phyloP scores from a whole-genome alignment of 108 stramenopile species.

The Cyclotella baltica region DNA sequence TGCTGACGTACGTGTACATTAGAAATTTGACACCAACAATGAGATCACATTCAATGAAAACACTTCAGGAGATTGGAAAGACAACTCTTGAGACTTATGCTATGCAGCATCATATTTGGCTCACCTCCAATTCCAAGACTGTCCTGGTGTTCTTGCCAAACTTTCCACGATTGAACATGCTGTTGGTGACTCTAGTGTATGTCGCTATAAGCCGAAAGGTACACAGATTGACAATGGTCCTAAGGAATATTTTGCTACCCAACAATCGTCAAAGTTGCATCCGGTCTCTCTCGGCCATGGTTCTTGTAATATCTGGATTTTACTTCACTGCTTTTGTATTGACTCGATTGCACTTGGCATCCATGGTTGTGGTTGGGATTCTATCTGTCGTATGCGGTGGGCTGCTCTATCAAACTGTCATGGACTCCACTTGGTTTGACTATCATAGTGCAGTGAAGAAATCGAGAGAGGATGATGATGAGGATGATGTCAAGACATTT shows the following conservation, averaged over 20 bases:
- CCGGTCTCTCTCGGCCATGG: constrained; percentile 55
- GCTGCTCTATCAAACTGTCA: constrained; percentile 60
- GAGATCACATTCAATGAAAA: constrained; percentile 80
- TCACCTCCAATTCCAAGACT: constrained; percentile 88
- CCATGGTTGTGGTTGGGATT: constrained; percentile 44
- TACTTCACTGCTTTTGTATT: constrained; percentile 59
- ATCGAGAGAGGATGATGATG: constrained; percentile 12
- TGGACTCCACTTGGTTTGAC: constrained; percentile 54
- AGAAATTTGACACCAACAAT: constrained; percentile 92
- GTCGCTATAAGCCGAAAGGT: constrained; percentile 66
- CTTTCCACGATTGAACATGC: constrained; percentile 83
- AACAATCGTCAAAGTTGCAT: constrained; percentile 66
- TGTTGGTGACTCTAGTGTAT: constrained; percentile 75
- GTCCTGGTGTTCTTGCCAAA: constrained; percentile 79
- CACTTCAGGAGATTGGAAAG: constrained; percentile 94
- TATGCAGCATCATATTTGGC: constrained; percentile 98
- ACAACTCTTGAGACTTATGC: constrained; percentile 98
- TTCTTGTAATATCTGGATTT: constrained; percentile 46
- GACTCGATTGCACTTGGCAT: constrained; percentile 45
- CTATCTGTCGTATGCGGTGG: constrained; percentile 60
- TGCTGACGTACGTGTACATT: constrained; percentile 93
- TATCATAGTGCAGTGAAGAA: constrained; percentile 38
- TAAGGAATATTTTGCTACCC: constrained; percentile 80
- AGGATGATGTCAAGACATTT: constrained; percentile 17
- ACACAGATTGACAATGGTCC: constrained; percentile 66